phyloP scores from a whole-genome alignment of 1,284 basidiomycete genomes.

The Anthracocystis panici-leucophaei region DNA sequence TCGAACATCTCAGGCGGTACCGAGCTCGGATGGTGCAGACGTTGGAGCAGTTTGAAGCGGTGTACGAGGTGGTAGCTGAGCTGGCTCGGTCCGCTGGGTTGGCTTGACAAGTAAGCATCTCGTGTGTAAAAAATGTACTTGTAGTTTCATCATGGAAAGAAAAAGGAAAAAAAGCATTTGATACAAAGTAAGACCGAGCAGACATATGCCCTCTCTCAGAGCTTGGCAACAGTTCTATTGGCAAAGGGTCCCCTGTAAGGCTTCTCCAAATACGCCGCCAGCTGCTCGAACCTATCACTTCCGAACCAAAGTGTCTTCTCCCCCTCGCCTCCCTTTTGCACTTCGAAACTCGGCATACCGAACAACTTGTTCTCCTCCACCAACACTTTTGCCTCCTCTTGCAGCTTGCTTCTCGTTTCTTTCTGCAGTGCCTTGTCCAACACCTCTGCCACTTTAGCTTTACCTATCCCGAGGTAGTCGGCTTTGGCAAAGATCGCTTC shows the following conservation, averaged over 20 bases:
- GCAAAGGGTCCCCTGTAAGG: conserved; percentile 59
- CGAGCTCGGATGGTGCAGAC: conserved; percentile 63
- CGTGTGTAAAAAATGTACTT: neutral
- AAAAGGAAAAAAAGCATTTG: neutral
- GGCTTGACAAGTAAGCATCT: neutral
- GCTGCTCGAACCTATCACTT: conserved; percentile 57
- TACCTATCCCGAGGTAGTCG: conserved; percentile 17
- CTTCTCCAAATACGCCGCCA: conserved; percentile 49
- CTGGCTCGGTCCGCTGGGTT: conserved; percentile 7
- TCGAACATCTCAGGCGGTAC: conserved; percentile 52
- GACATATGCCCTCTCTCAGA: conserved; percentile 10
- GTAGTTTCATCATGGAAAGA: neutral
- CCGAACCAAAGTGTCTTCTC: conserved; percentile 47
- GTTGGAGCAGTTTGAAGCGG: conserved; percentile 48
- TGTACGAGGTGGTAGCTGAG: conserved; percentile 27
- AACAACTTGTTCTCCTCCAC: conserved; percentile 50
- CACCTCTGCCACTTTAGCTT: conserved; percentile 18
- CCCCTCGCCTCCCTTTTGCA: conserved; percentile 33
- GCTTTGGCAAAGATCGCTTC: conserved; percentile 28
- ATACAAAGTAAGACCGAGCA: neutral
- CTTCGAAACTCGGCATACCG: conserved; percentile 56
- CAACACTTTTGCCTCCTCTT: conserved; percentile 36
- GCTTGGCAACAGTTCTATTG: conserved; percentile 40
- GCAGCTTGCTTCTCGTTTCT: conserved; percentile 21
- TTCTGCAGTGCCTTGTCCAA: conserved; percentile 27